Conservation (phyloP, 257 asterid species). For the Solanum medicagineum region DNA sequence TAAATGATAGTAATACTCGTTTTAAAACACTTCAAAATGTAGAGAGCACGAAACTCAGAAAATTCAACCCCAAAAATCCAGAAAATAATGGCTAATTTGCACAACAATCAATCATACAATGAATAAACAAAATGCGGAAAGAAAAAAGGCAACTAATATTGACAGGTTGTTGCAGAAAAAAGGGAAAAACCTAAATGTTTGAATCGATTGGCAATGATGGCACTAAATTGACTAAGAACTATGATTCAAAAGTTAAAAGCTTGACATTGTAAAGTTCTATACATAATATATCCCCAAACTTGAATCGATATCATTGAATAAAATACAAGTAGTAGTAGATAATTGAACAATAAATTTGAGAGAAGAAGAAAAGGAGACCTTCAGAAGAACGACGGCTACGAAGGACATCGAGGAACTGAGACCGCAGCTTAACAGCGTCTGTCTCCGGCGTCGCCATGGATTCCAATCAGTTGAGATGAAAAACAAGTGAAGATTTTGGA, state of each 20-base stretch:
- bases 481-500: not conserved
- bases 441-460: not conserved
- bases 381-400: constrained; percentile 47
- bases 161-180: not conserved
- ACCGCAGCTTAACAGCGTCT: constrained; percentile 26
- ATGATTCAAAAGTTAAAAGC: not conserved
- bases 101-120: not conserved
- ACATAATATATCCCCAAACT: not conserved
- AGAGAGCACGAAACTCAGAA: not conserved
- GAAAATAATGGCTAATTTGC: not conserved
- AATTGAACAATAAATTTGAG: not conserved
- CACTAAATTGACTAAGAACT: not conserved
- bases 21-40: not conserved
- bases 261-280: not conserved
- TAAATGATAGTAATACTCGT: not conserved
- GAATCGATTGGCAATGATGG: not conserved
- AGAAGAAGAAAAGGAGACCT: constrained; percentile 11
- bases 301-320: not conserved
- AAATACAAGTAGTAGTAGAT: not conserved
- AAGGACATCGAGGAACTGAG: constrained; percentile 44
- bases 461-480: not conserved
- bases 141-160: not conserved
- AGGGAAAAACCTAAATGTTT: not conserved
- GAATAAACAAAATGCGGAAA: not conserved
- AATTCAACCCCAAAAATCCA: too few relatives aligned